Percentiles rank a stretch among this genome's conserved stretches.
Conservation (phyloP, 805 yeast species). For the Nakazawaea ishiwadae region DNA sequence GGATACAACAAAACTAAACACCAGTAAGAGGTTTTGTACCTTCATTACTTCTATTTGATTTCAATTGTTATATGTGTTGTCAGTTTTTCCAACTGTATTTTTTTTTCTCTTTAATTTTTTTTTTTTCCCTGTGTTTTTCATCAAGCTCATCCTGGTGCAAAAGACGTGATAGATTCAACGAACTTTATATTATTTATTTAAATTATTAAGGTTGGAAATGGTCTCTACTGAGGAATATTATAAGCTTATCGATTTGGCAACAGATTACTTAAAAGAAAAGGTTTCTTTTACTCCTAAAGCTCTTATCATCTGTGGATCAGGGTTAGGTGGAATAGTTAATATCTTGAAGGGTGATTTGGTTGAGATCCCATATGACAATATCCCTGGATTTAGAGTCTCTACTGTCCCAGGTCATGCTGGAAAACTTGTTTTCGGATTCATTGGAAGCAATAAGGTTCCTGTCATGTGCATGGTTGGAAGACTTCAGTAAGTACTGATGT, state of each 20-base stretch:
- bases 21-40: background rate
- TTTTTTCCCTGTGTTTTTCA: background rate
- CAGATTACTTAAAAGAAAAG: background rate
- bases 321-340: constrained; percentile 80
- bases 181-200: too few relatives aligned
- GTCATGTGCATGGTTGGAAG: constrained; percentile 94
- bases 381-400: constrained; percentile 77
- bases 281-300: constrained; percentile 43
- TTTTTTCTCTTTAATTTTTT: background rate
- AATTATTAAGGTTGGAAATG: background rate
- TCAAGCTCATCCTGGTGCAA: too few relatives aligned
- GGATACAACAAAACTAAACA: background rate
- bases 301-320: constrained; percentile 90
- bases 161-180: too few relatives aligned
- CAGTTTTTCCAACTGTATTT: background rate
- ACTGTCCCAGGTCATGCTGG: constrained; percentile 94
- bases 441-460: constrained; percentile 65
- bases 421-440: constrained; percentile 68
- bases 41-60: background rate
- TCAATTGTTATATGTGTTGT: constrained; percentile 2
- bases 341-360: constrained; percentile 37
- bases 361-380: constrained; percentile 55
- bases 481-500: constrained; percentile 42
- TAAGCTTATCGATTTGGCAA: constrained; percentile 6
- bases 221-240: constrained; percentile 4